Conservation (phyloP, 2,329 filamentous ascomycete genomes). For the Pseudocercospora vitis region DNA sequence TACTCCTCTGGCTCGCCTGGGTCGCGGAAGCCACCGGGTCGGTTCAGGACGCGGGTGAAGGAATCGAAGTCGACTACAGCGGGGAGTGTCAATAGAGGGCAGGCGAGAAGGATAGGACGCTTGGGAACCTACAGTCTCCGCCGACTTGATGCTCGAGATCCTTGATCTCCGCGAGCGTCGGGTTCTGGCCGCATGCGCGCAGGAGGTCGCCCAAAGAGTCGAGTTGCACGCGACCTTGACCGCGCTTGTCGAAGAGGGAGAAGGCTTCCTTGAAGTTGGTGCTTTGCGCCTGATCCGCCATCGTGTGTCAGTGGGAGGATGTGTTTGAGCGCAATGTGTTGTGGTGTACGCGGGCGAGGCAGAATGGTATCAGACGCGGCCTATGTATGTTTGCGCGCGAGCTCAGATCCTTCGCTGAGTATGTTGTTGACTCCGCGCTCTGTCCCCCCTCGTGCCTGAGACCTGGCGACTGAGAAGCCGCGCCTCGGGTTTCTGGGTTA, state of each 20-base stretch:
- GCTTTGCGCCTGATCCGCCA: slow-evolving; percentile 65
- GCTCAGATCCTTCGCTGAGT: neutral
- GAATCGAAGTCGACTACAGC: slow-evolving; percentile 92
- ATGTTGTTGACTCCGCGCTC: neutral
- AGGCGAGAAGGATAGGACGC: neutral
- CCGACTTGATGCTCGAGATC: slow-evolving; percentile 90
- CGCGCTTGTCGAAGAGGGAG: slow-evolving; percentile 98
- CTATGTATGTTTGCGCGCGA: neutral
- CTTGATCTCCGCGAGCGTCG: slow-evolving; percentile 86
- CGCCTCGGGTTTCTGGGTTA: neutral
- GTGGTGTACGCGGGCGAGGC: neutral
- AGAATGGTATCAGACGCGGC: neutral
- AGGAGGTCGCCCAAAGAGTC: slow-evolving; percentile 90
- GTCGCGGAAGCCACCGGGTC: slow-evolving; percentile 95
- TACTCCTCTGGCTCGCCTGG: slow-evolving; percentile 98
- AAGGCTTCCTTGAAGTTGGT: slow-evolving; percentile 99
- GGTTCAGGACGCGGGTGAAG: slow-evolving; percentile 94
- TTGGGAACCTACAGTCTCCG: slow-evolving; percentile 73
- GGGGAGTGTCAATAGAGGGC: slow-evolving; percentile 7
- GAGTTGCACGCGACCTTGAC: slow-evolving; percentile 84
- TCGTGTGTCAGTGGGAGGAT: slow-evolving; percentile 13
- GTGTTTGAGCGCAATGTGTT: neutral
- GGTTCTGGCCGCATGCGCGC: slow-evolving; percentile 96
- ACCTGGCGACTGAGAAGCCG: neutral
- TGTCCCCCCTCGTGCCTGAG: neutral